Conservation (phyloP, 2,329 filamentous ascomycete genomes). For the Sordariomycetes sp. region DNA sequence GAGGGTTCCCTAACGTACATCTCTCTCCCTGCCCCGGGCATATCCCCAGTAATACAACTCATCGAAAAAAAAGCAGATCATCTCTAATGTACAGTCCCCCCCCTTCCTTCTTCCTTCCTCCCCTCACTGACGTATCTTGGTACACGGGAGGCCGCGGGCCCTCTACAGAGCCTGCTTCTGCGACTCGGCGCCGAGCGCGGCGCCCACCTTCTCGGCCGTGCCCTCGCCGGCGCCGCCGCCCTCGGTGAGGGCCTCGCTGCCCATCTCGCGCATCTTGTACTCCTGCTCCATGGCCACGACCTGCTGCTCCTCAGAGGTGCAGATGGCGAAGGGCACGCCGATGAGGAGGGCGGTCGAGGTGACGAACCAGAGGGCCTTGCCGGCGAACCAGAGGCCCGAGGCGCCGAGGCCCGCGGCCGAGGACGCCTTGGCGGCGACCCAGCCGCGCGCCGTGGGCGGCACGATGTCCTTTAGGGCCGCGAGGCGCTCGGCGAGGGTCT, state of each 20-base stretch:
- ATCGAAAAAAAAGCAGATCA: neutral
- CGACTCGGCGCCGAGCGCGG: constrained; percentile 33
- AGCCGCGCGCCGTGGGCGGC: constrained; percentile 59
- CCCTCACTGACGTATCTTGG: neutral
- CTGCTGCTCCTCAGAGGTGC: constrained; percentile 92
- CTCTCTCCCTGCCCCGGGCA: neutral
- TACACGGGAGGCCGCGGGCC: neutral
- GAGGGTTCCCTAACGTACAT: neutral
- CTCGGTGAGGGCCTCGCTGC: constrained; percentile 55
- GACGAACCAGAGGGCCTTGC: constrained; percentile 84
- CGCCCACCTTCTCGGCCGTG: constrained; percentile 33
- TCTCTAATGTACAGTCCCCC: neutral
- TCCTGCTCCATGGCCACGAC: constrained; percentile 96
- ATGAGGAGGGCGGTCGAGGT: constrained; percentile 82
- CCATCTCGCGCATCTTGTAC: constrained; percentile 89
- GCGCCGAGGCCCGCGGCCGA: constrained; percentile 39
- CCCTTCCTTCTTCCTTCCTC: neutral
- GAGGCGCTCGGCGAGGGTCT: constrained; percentile 57
- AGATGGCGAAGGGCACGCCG: constrained; percentile 87
- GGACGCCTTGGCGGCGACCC: constrained; percentile 50
- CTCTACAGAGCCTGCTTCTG: constrained; percentile 42
- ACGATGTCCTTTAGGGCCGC: constrained; percentile 67
- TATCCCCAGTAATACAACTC: neutral
- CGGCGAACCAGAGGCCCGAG: constrained; percentile 57
- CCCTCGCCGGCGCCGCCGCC: constrained; percentile 19